These are phyloP conservation scores for Paramarasmius palmivorus DNA, from an alignment of 1,284 basidiomycete species.

Conservation along the genomic window DNA sequence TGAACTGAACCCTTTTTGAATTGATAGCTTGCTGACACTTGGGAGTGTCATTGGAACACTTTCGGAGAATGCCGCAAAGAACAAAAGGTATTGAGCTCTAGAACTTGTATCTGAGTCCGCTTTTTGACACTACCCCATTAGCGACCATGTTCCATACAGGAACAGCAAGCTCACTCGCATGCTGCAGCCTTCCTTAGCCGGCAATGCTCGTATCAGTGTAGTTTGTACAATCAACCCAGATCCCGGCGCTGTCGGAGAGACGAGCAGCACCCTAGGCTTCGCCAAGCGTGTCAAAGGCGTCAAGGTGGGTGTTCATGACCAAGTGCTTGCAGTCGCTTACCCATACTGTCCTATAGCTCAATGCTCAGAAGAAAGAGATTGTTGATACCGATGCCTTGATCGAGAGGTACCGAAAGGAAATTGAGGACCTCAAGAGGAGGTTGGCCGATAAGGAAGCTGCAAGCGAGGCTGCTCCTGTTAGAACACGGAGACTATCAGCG, in stretches of 20 bases:
- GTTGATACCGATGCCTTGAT: conserved; percentile 92
- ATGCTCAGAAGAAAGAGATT: conserved; percentile 91
- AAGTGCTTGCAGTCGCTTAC: conserved; percentile 7
- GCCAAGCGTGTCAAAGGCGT: conserved; percentile 88
- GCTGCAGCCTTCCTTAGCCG: conserved; percentile 91
- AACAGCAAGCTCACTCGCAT: conserved; percentile 95
- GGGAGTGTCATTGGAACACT: conserved; percentile 89
- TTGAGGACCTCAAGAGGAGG: conserved; percentile 77
- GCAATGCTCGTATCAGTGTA: conserved; percentile 94
- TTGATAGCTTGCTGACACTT: conserved; percentile 77
- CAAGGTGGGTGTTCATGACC: conserved; percentile 38
- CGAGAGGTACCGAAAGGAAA: conserved; percentile 88
- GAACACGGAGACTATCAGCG: conserved; percentile 61
- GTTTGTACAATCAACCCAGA: conserved; percentile 95
- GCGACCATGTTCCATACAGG: conserved; percentile 91
- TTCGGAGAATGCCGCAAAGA: conserved; percentile 82
- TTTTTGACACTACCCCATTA: conserved; percentile 24
- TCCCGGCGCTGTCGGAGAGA: conserved; percentile 71
- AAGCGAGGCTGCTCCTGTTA: conserved; percentile 29
- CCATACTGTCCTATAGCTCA: conserved; percentile 45
- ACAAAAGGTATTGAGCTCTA: conserved; percentile 54
- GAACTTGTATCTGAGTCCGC: neutral
- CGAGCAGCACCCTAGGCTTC: conserved; percentile 84
- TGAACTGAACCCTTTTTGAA: conserved; percentile 1
- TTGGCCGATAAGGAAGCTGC: conserved; percentile 68